Conservation (phyloP, 2,329 filamentous ascomycete species). For the Cladosporium sphaerospermum region DNA sequence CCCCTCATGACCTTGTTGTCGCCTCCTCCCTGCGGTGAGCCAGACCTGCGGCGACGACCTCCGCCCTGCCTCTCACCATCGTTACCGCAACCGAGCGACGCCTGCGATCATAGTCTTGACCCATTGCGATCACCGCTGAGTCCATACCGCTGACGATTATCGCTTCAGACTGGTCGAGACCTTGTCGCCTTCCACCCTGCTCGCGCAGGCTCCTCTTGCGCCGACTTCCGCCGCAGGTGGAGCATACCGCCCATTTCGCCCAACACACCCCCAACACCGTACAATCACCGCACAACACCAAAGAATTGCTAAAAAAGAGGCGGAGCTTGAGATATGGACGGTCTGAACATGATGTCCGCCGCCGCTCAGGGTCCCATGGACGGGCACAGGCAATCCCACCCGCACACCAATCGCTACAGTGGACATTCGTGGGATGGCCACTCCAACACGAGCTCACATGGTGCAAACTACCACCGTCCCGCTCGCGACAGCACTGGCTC, state of each 20-base stretch:
- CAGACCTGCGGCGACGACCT: background rate
- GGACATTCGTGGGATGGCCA: constrained; percentile 10
- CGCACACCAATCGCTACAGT: constrained; percentile 9
- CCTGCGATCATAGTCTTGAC: background rate
- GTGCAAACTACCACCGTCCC: constrained; percentile 5
- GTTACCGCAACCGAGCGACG: background rate
- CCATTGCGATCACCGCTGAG: constrained; percentile 2
- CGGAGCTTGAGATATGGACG: constrained; percentile 6
- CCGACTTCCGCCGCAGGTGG: constrained; percentile 6
- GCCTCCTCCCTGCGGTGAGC: constrained; percentile 16
- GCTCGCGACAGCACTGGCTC: constrained; percentile 11
- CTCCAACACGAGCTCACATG: constrained; percentile 8
- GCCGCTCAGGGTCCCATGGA: constrained; percentile 8
- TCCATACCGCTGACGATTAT: background rate
- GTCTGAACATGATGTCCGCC: constrained; percentile 1
- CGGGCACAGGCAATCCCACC: constrained; percentile 9
- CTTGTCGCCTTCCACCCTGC: background rate
- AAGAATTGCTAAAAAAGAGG: background rate
- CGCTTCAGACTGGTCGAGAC: background rate
- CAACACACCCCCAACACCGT: background rate
- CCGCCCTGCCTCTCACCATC: background rate
- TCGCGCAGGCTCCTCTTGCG: constrained; percentile 10
- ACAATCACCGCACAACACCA: constrained; percentile 1
- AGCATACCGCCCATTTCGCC: constrained; percentile 1
- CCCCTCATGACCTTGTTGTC: constrained; percentile 10